These are phyloP conservation scores for Gossypium herbaceum DNA, from an alignment of 345 rosid genomes.

Conservation along the genomic window DNA sequence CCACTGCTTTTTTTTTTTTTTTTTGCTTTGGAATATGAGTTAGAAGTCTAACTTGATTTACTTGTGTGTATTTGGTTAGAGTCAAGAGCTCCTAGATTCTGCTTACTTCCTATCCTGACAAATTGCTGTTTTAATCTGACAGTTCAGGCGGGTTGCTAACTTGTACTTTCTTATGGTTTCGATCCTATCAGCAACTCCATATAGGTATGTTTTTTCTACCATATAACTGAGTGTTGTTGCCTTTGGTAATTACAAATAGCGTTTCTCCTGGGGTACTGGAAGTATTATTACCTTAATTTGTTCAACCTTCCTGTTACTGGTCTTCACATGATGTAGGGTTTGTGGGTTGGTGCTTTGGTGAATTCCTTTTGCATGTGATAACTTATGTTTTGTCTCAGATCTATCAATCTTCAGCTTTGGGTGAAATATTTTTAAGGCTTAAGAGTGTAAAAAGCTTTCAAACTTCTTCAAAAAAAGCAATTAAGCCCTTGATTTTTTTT, in stretches of 20 bases:
- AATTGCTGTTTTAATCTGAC: conserved; percentile 43
- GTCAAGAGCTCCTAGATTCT: not conserved
- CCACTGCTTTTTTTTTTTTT: too few relatives aligned
- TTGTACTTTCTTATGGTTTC: conserved; percentile 91
- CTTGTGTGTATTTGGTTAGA: conserved; percentile 1
- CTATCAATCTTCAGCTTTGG: not conserved
- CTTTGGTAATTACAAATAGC: not conserved
- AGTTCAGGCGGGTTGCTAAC: conserved; percentile 99
- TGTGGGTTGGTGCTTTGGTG: not conserved
- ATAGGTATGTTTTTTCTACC: conserved; percentile 52
- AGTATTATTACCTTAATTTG: not conserved
- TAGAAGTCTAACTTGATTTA: not conserved
- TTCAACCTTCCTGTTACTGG: not conserved
- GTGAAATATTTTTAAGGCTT: not conserved
- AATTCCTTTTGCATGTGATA: not conserved
- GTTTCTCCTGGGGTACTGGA: not conserved
- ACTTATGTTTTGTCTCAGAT: not conserved
- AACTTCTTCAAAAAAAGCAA: too few relatives aligned
- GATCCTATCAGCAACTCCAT: conserved; percentile 87
- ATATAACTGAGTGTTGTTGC: not conserved
- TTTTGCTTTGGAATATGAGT: not conserved
- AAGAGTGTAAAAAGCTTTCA: too few relatives aligned
- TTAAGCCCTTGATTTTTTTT: too few relatives aligned
- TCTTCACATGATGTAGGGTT: not conserved
- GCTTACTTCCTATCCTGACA: conserved; percentile 29